phyloP scores from a whole-genome alignment of 2,329 filamentous ascomycete genomes.

The Ascochyta koolunga region DNA sequence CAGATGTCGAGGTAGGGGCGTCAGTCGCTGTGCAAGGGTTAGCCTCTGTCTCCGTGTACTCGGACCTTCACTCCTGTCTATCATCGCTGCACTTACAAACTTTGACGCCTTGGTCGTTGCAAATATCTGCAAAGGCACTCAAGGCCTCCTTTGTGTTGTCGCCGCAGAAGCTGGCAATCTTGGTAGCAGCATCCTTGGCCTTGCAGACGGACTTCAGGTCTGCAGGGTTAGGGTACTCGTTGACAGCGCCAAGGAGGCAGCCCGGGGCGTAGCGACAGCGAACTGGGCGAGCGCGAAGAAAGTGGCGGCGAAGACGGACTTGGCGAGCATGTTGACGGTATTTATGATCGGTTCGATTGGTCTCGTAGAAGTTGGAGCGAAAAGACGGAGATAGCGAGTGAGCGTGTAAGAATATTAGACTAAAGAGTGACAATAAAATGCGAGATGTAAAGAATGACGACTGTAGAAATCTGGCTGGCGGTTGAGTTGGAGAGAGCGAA shows the following conservation, averaged over 20 bases:
- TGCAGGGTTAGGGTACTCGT: constrained; percentile 34
- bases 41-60: neutral
- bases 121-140: constrained; percentile 36
- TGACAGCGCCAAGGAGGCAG: constrained; percentile 41
- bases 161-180: constrained; percentile 34
- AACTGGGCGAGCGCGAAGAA: constrained; percentile 34
- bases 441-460: constrained; percentile 22
- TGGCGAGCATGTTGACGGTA: constrained; percentile 35
- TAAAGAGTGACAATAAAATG: constrained; percentile 24
- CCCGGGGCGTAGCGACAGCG: constrained; percentile 32
- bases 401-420: constrained; percentile 16
- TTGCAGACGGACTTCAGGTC: constrained; percentile 38
- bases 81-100: constrained; percentile 34
- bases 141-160: constrained; percentile 31
- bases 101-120: constrained; percentile 34
- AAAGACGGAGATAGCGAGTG: constrained; percentile 3
- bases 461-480: constrained; percentile 16
- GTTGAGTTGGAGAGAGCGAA: constrained; percentile 14
- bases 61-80: neutral
- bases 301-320: constrained; percentile 34
- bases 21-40: constrained; percentile 22
- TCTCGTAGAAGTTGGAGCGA: neutral
- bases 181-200: constrained; percentile 31
- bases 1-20: constrained; percentile 25
- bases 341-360: constrained; percentile 5